A percentile compares a stretch with the other conserved stretches of the same genome.
Evolutionary conservation across 225 moss, liverwort and hornwort genomes (phyloP).

Genomic region (Thuidium tamariscinum): DNA sequence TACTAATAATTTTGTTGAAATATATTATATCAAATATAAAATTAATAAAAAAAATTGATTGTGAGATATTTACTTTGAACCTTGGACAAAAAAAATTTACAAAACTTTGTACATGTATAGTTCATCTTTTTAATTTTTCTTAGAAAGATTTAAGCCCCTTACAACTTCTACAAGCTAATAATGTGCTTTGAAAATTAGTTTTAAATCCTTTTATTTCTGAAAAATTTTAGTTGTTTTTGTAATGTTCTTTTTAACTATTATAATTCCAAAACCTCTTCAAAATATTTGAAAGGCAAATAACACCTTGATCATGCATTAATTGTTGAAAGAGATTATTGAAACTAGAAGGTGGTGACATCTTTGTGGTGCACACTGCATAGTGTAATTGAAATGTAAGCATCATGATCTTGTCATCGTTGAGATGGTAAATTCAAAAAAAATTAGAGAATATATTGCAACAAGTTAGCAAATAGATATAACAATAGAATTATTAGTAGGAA

Average conservation of each 20-base stretch:
- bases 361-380: no score
- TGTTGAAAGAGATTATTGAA: background rate
- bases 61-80: background rate
- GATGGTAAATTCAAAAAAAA: rapidly evolving
- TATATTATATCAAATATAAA: background rate
- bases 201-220: background rate
- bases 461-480: rapidly evolving
- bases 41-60: background rate
- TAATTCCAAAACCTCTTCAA: background rate
- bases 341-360: no score
- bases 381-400: background rate
- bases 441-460: background rate
- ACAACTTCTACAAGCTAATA: background rate
- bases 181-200: background rate
- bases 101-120: background rate
- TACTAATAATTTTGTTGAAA: background rate
- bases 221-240: background rate
- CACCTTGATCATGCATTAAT: no score
- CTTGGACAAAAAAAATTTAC: background rate
- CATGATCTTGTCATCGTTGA: background rate
- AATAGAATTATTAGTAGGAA: background rate
- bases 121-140: background rate
- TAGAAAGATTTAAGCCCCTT: background rate
- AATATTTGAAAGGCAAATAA: background rate
- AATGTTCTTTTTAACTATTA: background rate